Evolutionary conservation across 805 yeast genomes (phyloP).

Genomic region (Debaryomyces hansenii): DNA sequence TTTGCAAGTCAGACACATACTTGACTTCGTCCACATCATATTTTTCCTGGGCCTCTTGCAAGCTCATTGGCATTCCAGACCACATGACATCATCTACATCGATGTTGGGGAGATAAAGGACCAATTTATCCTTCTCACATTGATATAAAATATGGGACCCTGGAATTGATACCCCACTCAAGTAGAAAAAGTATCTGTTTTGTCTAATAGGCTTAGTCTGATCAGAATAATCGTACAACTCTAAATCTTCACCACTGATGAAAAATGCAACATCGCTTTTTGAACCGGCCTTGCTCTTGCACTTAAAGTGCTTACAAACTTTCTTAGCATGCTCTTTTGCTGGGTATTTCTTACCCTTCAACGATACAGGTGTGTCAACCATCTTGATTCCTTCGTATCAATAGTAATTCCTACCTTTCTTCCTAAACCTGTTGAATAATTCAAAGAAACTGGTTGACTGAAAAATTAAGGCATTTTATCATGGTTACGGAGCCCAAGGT

Average conservation of each 20-base stretch:
- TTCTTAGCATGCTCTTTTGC: conserved; percentile 73
- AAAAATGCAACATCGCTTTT: conserved; percentile 42
- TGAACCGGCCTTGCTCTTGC: conserved; percentile 16
- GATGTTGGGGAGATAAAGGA: conserved; percentile 77
- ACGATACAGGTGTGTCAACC: conserved; percentile 11
- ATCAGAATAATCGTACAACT: conserved; percentile 74
- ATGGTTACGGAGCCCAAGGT: not conserved
- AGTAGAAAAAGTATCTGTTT: conserved; percentile 84
- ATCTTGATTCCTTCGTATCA: conserved; percentile 1
- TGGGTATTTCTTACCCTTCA: conserved; percentile 62
- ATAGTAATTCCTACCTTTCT: no score
- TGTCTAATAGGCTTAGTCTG: conserved; percentile 79
- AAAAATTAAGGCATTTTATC: not conserved
- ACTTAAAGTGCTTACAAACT: conserved; percentile 39
- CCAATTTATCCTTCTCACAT: conserved; percentile 52
- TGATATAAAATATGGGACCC: conserved; percentile 70
- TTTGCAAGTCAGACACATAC: conserved; percentile 53
- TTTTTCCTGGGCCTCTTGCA: conserved; percentile 60
- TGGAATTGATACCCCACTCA: conserved; percentile 80
- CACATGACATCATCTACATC: conserved; percentile 93
- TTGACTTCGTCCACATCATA: conserved; percentile 84
- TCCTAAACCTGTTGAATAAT: no score
- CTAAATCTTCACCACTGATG: conserved; percentile 59
- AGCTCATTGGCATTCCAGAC: conserved; percentile 83
- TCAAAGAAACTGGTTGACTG: no score